These are phyloP conservation scores for Cladosporium sp. DNA, from an alignment of 2,329 filamentous ascomycete genomes.

Conservation along the genomic window DNA sequence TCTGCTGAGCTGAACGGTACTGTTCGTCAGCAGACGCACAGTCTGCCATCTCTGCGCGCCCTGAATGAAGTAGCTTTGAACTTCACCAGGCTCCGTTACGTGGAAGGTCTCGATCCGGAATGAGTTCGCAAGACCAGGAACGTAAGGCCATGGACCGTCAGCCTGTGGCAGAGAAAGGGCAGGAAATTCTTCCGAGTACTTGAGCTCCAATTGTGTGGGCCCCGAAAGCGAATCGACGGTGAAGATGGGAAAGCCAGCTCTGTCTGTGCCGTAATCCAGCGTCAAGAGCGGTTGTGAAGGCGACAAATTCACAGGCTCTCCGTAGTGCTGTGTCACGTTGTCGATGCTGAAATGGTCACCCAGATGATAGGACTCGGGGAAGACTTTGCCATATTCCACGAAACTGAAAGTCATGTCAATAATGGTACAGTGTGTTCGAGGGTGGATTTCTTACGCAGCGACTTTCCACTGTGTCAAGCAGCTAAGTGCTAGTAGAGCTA, in stretches of 20 bases:
- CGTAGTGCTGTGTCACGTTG: background rate
- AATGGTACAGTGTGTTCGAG: too few relatives aligned
- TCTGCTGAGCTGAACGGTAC: constrained; percentile 27
- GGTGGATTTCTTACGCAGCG: too few relatives aligned
- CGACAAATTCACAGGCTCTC: background rate
- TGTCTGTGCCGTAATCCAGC: constrained; percentile 26
- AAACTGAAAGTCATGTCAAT: too few relatives aligned
- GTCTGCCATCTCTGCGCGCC: constrained; percentile 41
- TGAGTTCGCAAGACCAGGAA: constrained; percentile 28
- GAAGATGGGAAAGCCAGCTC: constrained; percentile 33
- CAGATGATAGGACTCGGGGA: background rate
- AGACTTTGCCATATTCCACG: constrained; percentile 4
- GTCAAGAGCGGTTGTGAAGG: constrained; percentile 5
- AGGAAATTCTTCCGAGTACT: constrained; percentile 33
- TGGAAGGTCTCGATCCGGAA: constrained; percentile 39
- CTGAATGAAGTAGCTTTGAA: constrained; percentile 35
- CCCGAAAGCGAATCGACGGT: constrained; percentile 23
- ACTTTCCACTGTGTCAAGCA: too few relatives aligned
- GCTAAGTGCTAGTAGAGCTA: too few relatives aligned
- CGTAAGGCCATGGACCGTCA: constrained; percentile 33
- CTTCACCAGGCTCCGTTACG: constrained; percentile 27
- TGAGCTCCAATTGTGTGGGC: constrained; percentile 33
- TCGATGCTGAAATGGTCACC: background rate
- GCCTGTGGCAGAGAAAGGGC: constrained; percentile 25
- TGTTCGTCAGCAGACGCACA: constrained; percentile 33